Conservation (phyloP, 371 early-diverging fungal genomes). For the Zopfochytrium polystomum region DNA sequence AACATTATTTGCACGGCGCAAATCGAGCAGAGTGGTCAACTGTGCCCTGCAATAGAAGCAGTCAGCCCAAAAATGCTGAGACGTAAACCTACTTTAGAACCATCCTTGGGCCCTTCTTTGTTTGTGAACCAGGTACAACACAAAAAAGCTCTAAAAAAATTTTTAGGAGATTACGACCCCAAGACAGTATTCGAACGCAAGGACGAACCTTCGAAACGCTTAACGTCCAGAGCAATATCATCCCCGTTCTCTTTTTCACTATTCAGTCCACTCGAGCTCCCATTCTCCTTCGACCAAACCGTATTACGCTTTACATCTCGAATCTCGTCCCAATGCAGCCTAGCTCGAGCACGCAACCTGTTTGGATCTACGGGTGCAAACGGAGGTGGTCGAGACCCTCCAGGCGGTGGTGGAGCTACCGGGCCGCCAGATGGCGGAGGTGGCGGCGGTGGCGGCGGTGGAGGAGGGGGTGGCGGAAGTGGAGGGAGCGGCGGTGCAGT, state of each 20-base stretch:
- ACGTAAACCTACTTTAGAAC: conserved; percentile 31
- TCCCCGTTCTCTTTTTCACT: conserved; percentile 13
- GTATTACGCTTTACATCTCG: no score
- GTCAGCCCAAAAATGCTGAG: conserved; percentile 1
- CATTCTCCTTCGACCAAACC: no score
- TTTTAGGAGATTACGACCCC: neutral
- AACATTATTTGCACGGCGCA: conserved; percentile 53
- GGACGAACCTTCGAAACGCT: conserved; percentile 41
- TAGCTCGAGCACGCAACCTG: conserved; percentile 19
- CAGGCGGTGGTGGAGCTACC: conserved; percentile 8
- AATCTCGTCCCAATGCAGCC: conserved; percentile 53
- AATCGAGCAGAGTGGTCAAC: conserved; percentile 47
- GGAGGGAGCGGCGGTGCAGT: no score
- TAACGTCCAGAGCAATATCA: conserved; percentile 37
- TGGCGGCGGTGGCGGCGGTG: conserved; percentile 27
- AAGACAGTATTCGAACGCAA: neutral
- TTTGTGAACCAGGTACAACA: conserved; percentile 32
- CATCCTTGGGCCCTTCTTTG: conserved; percentile 27
- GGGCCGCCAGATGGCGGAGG: conserved; percentile 32
- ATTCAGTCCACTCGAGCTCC: no score
- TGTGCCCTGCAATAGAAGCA: conserved; percentile 27
- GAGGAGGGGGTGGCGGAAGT: conserved; percentile 16
- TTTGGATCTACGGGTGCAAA: neutral
- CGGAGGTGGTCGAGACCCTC: conserved; percentile 12
- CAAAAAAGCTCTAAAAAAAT: conserved; percentile 44